Evolutionary conservation across 768 basidiomycete genomes (phyloP), one percentile per base, ranked within the genome.

Genomic region (Leccinum arenicola): DNA sequence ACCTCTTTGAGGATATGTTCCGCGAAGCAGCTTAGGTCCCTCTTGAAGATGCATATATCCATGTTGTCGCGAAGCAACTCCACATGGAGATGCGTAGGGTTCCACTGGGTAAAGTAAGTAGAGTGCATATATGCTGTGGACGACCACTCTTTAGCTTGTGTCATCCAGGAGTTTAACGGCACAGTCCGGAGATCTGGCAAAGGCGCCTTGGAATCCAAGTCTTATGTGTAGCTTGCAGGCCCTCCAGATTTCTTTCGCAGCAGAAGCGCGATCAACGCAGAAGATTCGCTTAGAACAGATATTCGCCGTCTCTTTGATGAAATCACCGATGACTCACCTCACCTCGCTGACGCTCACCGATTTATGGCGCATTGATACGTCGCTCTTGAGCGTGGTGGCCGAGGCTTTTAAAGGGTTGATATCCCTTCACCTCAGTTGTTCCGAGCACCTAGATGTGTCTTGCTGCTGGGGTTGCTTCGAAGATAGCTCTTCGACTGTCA

Each of bases 381-480:
- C 71, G 12, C 66, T 88, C 48, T 75, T 91, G 27, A 61, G 63
- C 6, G 60, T 75, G n/a, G 74, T 89, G 36, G 76, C 83, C 1
- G 63, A 61, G 15, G 69, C 69, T 2, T 83, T 87, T 54, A 79
- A 81, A 36, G 66, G 61, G 27, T 71, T 90, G 48, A 56, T 60
- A 3, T 71, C 76, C 52, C 79, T 90, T 12, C 76, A 82, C 60
- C 74, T 89, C 51, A 84, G 82, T 64, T 84, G 82, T 59, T 80
- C 82, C 6, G 85, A 86, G 61, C 78, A 84, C 40, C 74, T 89
- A 49, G 80, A 84, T 57, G 66, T 77, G 29, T 75, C 72, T 53
- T 87, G 85, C 67, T 90, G 88, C 68, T 84, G 83, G 78, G 64
- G 67, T 49, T 90, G 88, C 68, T 84, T 84, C 59, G 84, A 85